phyloP scores from a whole-genome alignment of 208 protist genomes.

The Leptomonas pyrrhocoris region DNA sequence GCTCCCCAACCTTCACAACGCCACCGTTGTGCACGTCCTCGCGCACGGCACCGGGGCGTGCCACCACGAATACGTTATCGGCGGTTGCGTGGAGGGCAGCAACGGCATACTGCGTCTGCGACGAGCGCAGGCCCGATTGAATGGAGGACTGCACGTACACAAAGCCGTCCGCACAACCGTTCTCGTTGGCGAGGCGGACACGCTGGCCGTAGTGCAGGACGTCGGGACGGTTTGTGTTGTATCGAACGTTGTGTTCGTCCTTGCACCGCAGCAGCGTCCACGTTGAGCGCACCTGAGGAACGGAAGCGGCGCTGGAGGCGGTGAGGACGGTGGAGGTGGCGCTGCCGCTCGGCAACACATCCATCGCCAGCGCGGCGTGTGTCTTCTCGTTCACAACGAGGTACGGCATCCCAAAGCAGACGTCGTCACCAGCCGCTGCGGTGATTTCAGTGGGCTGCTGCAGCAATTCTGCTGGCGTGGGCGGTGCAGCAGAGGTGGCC shows the following conservation, averaged over 20 bases:
- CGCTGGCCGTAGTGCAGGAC: conserved; percentile 88
- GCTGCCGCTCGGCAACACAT: conserved; percentile 25
- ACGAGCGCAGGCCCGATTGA: conserved; percentile 40
- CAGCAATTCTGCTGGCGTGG: conserved; percentile 28
- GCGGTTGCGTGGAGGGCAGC: conserved; percentile 50
- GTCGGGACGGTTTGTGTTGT: conserved; percentile 50
- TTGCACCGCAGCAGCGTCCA: conserved; percentile 71
- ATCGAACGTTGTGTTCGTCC: conserved; percentile 79
- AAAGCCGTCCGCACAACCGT: conserved; percentile 57
- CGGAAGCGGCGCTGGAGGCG: conserved; percentile 25
- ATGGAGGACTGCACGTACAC: conserved; percentile 74
- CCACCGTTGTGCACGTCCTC: conserved; percentile 60
- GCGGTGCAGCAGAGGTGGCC: conserved; percentile 3
- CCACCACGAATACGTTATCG: conserved; percentile 80
- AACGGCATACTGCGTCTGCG: conserved; percentile 49
- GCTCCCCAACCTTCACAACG: conserved; percentile 65
- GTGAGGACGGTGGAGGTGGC: conserved; percentile 10
- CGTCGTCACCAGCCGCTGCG: conserved; percentile 29
- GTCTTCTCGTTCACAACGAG: conserved; percentile 56
- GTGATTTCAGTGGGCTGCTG: conserved; percentile 37
- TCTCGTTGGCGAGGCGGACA: conserved; percentile 76
- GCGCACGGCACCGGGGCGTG: conserved; percentile 43
- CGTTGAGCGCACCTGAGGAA: conserved; percentile 62
- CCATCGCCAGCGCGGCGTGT: conserved; percentile 57
- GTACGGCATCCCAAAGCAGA: conserved; percentile 64